Evolutionary conservation across 1,284 basidiomycete species (phyloP).

Genomic region (Sanghuangporus sanghuang): DNA sequence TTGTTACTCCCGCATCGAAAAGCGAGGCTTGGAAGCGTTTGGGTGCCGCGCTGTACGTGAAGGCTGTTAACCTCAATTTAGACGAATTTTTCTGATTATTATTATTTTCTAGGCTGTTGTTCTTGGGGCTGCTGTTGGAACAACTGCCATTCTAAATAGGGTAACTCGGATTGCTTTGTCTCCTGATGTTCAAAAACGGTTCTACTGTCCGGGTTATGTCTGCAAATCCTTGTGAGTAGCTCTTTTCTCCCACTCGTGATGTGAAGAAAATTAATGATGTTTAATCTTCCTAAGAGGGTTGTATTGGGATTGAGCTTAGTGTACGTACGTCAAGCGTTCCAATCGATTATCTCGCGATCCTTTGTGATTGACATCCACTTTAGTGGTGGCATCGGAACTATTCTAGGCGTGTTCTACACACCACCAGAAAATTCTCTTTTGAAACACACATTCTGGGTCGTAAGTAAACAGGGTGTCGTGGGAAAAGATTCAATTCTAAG

Average conservation of each 20-base stretch:
- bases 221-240: slow-evolving; percentile 71
- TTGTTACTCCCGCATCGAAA: slow-evolving; percentile 33
- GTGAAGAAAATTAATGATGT: not conserved
- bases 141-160: slow-evolving; percentile 67
- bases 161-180: slow-evolving; percentile 70
- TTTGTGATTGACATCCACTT: not conserved
- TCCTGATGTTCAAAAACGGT: slow-evolving; percentile 75
- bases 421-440: slow-evolving; percentile 65
- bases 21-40: slow-evolving; percentile 43
- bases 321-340: slow-evolving; percentile 28
- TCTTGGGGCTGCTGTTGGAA: slow-evolving; percentile 59
- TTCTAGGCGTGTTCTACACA: slow-evolving; percentile 76
- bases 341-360: slow-evolving; percentile 23
- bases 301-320: slow-evolving; percentile 81
- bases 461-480: slow-evolving; percentile 29
- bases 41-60: slow-evolving; percentile 44
- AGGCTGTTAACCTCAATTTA: not conserved
- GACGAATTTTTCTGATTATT: not conserved
- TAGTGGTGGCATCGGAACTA: slow-evolving; percentile 64
- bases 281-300: slow-evolving; percentile 45
- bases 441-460: slow-evolving; percentile 77
- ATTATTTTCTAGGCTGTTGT: slow-evolving; percentile 48
- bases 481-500: not conserved
- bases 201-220: slow-evolving; percentile 76
- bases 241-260: not conserved